Base-by-base conservation (phyloP, 148 eudicot species). In the Dianthus caryophyllus region DNA sequence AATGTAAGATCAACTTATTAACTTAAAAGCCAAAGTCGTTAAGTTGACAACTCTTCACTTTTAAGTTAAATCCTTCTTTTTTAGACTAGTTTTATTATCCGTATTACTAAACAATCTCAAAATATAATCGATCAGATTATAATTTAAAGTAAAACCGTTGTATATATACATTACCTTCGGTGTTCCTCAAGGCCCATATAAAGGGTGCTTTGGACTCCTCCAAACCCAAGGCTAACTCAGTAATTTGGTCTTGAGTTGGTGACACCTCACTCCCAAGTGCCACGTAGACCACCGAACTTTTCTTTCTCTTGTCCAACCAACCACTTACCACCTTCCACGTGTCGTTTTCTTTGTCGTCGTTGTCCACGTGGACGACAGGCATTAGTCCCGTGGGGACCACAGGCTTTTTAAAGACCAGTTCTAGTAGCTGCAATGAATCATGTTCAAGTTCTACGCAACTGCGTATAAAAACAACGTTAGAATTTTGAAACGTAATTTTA, bases 261-360 rank as follows among this genome's bases (percentile, higher is more conserved):
- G 51, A 65, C 9, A 74, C 65, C 69, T 80, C 84, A 29, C 70
- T 80, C 14, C 83, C 83, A 9, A 77, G 67, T 13, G 79, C 71
- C 21, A 69, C 74, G 6, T 83, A 83, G 9, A 83, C 80, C 24
- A 83, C 82, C 0, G 78, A 66, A 2, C 56, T 60, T 15, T 70
- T 64, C 20, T 13, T 64, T 6, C 67, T 82, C 39, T 70, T 64
- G 26, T 80, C 69, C 2, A 83, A 64, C 84, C 81, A 83, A 2
- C 59, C 63, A 17, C 1, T 57, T 3, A 76, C 65, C n/a, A 4
- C 18, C 29, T 48, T 30, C 80, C 80, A 76, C 11, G 68, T 39
- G 21, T 69, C 56, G 25, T 44, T 25, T 21, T 67, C n/a, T 5
- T 9, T 15, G 12, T 6, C 49, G 2, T 71, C 41, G 2, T 51